A percentile compares a stretch with the other conserved stretches of the same genome.
Conservation (phyloP, 83 land plant species). For the Larix sibirica region DNA sequence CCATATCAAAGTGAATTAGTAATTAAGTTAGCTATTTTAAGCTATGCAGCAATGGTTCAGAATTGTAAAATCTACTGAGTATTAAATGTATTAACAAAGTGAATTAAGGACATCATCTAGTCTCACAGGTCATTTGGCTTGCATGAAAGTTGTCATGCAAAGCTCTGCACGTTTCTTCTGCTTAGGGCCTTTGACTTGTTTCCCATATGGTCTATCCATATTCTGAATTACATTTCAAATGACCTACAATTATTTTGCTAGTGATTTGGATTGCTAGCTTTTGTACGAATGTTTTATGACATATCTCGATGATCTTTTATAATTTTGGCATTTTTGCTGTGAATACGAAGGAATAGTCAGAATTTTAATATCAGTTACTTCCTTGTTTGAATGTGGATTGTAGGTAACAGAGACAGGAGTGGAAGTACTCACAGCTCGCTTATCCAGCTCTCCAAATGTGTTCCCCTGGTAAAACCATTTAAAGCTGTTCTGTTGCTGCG, state of each 20-base stretch:
- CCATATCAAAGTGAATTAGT: too few relatives aligned
- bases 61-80: too few relatives aligned
- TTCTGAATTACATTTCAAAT: neutral
- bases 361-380: neutral
- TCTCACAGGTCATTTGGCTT: neutral
- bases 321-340: neutral
- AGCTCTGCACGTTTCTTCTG: neutral
- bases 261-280: neutral
- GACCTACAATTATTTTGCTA: too few relatives aligned
- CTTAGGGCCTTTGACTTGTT: neutral
- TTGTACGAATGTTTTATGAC: neutral
- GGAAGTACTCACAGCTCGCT: conserved; percentile 88
- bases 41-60: too few relatives aligned
- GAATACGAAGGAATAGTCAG: neutral
- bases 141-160: neutral
- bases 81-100: too few relatives aligned
- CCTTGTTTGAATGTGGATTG: neutral
- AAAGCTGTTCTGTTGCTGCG: neutral
- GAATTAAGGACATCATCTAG: too few relatives aligned
- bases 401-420: conserved; percentile 98
- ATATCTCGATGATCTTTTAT: neutral
- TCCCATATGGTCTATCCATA: neutral
- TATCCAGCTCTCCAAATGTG: conserved; percentile 85
- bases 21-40: too few relatives aligned
- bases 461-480: conserved; percentile 71